Evolutionary conservation across 2,329 filamentous ascomycete genomes (phyloP), one percentile per base, ranked within the genome.

Genomic region (Aspergillus sp.): DNA sequence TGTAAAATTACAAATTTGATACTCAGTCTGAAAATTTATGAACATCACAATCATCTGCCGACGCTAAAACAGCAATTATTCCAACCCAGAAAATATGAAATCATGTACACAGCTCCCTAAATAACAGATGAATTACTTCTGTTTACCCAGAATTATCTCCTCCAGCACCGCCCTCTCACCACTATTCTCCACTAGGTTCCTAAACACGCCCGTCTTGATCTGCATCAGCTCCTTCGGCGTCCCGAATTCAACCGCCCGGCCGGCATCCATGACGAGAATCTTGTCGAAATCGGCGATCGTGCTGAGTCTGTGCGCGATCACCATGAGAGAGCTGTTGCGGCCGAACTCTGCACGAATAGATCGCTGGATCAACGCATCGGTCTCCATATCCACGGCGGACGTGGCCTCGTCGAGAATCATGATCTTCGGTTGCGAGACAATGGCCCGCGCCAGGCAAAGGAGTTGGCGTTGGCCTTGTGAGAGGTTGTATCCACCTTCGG

Each of bases 351-450:
- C 85, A 22, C 89, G 82, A 65, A 92, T 91, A 54, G 82, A 86
- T 6, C 87, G 83, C 76, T 92, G 90, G 67, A 92, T 92, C 26
- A 91, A 81, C 1, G 82, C 78, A 70, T 93, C 90, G 0, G 90
- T 92, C 46, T 83, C 80, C 87, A 91, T 91, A 72, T 92, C 90
- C 2, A 93, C 89, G 0, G 90, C 89, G 3, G 85, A 88, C 0
- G 90, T 94, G 0, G 90, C 90, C 76, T 93, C 90, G 71, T 94
- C 90, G 1, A 93, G 82, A 1, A 93, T 86, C 84, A 94, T 89
- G 66, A 94, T 86, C 70, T 89, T 89, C 3, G 90, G 89, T 0
- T 87, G 83, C 0, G 85, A 82, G 24, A 91, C 86, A 65, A 92
- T 91, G 54, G 67, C 67, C 2, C 70, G 66, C 1, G 71, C 66